Base-by-base conservation (phyloP, 2,329 filamentous ascomycete species). In the Elsinoe australis region DNA sequence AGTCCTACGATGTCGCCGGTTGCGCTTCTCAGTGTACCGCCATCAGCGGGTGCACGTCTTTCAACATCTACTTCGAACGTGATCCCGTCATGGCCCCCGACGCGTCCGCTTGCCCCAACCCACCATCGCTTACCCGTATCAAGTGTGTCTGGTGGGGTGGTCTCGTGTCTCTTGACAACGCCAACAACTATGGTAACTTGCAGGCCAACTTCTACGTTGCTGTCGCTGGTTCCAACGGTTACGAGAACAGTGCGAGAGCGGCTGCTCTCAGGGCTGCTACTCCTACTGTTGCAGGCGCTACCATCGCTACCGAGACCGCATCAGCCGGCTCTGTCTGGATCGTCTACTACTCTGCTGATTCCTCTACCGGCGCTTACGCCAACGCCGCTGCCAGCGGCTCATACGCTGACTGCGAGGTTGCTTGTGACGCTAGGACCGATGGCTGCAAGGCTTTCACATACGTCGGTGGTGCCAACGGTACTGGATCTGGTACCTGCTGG, bases 181-280 rank as follows among this genome's bases (percentile, higher is more conserved):
- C 53, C 24, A 39, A 44, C 29, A 56, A 56, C 28, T 12, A 17
- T 7, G 54, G 53, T 24, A 50, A 56, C 22, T 49, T 42, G 41
- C 57, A 56, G 31, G 52, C 54, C 9, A 48, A 57, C 22, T 63
- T 63, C 51, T 49, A 60, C 26, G 58, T 63, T 29, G 54, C 62
- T 46, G 59, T 64, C 45, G 61, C 57, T 21, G 61, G 53, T 8
- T 59, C 56, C 45, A 64, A 64, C 50, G 61, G 61, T 21, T 62
- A 63, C 54, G 55, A 59, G 55, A 61, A 60, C 26, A 44, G n/a
- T 21, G 39, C 24, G 7, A 31, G 39, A n/a, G 39, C 39, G 12
- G 26, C 24, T n/a, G 28, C 24, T 19, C 24, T 29, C 26, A 24
- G 39, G 1, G 12, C 22, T 19, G 39, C 39, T 3, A 44, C 39